Evolutionary conservation across 2,329 filamentous ascomycete species (phyloP).

Genomic region (Lachnellula occidentalis): DNA sequence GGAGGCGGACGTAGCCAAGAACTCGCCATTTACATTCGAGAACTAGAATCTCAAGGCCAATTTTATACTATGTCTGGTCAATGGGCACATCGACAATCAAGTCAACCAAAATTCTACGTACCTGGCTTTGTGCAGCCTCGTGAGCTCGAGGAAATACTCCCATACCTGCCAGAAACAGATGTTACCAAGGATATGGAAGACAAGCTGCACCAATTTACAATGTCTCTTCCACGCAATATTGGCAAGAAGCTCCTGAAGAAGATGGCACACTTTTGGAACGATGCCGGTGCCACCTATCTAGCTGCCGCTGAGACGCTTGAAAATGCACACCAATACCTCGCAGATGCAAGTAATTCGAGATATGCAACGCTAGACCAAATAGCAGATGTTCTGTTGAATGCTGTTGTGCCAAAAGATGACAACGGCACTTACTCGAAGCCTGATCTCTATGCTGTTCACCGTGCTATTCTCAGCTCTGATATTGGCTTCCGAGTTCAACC

Average conservation of each 20-base stretch:
- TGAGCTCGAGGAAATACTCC: constrained; percentile 38
- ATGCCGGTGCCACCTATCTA: constrained; percentile 43
- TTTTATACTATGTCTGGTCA: constrained; percentile 45
- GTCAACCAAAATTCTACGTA: constrained; percentile 38
- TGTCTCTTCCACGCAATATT: constrained; percentile 40
- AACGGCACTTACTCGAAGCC: constrained; percentile 38
- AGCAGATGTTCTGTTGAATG: constrained; percentile 36
- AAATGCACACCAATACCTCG: constrained; percentile 41
- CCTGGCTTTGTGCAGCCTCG: constrained; percentile 39
- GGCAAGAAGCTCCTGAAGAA: constrained; percentile 38
- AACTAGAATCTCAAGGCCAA: constrained; percentile 36
- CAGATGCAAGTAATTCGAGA: constrained; percentile 36
- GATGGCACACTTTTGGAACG: constrained; percentile 38
- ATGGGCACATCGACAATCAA: constrained; percentile 37
- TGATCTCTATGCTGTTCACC: constrained; percentile 65
- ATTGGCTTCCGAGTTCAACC: constrained; percentile 53
- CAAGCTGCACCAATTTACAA: constrained; percentile 33
- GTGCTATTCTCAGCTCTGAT: constrained; percentile 54
- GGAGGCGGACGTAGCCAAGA: constrained; percentile 22
- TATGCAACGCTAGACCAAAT: constrained; percentile 40
- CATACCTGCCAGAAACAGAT: constrained; percentile 39
- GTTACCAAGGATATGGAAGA: constrained; percentile 31
- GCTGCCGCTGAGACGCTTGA: constrained; percentile 41
- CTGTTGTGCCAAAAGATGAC: constrained; percentile 16
- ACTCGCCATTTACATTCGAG: constrained; percentile 44